Evolutionary conservation across 345 rosid species (phyloP), one percentile per base, ranked within the genome.

Genomic region (Populus davidiana): DNA sequence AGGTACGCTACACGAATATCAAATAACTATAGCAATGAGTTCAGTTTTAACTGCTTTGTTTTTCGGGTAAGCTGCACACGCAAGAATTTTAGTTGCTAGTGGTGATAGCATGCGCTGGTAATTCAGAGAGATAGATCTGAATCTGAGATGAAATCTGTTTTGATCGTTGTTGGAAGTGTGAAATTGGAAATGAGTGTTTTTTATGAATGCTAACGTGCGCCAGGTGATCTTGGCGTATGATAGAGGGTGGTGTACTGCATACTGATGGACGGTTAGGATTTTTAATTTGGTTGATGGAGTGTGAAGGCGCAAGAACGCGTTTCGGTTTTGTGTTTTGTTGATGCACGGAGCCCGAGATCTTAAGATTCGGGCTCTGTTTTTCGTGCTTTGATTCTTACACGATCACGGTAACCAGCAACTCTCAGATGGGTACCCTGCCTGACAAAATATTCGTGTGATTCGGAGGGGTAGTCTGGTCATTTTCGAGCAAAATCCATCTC

Each of bases 1-100:
- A 93, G 99, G 99, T 93, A 69, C 33, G 14, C 41, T 64, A 25
- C 17, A 62, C 52, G 21, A 8, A 65, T 23, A 61, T 8, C 10
- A 5, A 61, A 9, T 61, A 9, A 25, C 61, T 61, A 61, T 61
- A 61, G 29, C 65, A 61, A 21, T 21, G 27, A 61, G 12, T 61
- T n/a, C 65, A 20, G 29, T 61, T 20, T 61, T 18, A 61, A 61
- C 23, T 17, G 23, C n/a, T 65, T 65, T 27, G 2, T 8, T 27
- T 65, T 65, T 65, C 39, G 10, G 69, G 36, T 69, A 17, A 69
- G 49, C 63, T 59, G 72, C 20, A 31, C 10, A 1, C 36, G 47
- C 67, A 35, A 8, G 71, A 18, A 4, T 52, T 41, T 29, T 72
- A 52, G 66, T 56, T 52, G 23, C 31, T 44, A 56, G 59, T 21